phyloP scores from a whole-genome alignment of 78 protist genomes.

The Speleostelium caveatum region DNA sequence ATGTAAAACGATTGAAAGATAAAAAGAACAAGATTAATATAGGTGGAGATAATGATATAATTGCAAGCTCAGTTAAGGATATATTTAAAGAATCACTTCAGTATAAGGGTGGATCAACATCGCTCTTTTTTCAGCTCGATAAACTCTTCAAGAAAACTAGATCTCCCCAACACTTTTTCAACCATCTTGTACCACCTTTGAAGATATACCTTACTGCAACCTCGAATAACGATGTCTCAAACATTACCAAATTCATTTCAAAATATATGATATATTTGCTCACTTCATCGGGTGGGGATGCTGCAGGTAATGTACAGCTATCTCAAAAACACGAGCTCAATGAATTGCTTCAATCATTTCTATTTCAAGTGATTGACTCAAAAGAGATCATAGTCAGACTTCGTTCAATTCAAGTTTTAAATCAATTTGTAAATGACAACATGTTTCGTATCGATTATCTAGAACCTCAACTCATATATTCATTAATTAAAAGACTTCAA shows the following conservation, averaged over 20 bases:
- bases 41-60: too few species aligned
- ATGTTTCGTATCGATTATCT: not conserved
- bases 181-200: conserved; percentile 28
- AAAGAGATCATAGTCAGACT: conserved; percentile 62
- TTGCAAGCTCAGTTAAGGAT: not conserved
- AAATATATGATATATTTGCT: conserved; percentile 20
- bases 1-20: too few species aligned
- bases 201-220: conserved; percentile 30
- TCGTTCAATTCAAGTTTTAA: conserved; percentile 38
- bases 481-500: conserved; percentile 18
- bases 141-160: not conserved
- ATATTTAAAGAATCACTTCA: not conserved
- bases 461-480: not conserved
- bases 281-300: too few species aligned
- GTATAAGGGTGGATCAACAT: not conserved
- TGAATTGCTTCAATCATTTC: not conserved
- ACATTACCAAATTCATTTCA: conserved; percentile 28
- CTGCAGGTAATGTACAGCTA: not conserved
- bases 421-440: not conserved
- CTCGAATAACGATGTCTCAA: not conserved
- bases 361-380: conserved; percentile 18
- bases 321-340: not conserved
- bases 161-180: not conserved
- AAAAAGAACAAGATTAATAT: too few species aligned
- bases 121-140: conserved; percentile 10